Base-by-base conservation (phyloP, 2,329 filamentous ascomycete species). In the Sporothrix brasiliensis region DNA sequence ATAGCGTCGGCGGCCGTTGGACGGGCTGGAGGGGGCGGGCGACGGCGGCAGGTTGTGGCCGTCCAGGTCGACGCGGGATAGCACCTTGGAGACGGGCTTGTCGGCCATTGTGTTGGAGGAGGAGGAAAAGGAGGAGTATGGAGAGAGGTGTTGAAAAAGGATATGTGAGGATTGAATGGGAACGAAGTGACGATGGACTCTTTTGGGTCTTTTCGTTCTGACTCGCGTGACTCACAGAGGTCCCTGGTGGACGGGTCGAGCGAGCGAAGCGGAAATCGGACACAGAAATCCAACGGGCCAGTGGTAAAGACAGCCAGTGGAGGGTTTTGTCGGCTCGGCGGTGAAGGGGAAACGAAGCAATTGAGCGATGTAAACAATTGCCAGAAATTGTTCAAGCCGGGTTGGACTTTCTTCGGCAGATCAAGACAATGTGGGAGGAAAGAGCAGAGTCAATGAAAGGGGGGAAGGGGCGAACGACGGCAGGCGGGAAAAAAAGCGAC, bases 11-110 rank as follows among this genome's bases (percentile, higher is more conserved):
- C 91, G 89, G 73, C 93, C 93, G 78, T 90, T 91, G 78, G 90
- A 88, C 30, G 95, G 95, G 78, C 91, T 97, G 19, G 94, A 98
- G 2, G 94, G 93, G 30, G 95, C 93, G 1, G 95, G 95, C 9
- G 95, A 97, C 0, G 94, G 94, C 67, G 94, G 94, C 67, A 97
- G 84, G 77, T 94, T 85, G 81, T 96, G 91, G 54, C 93, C 93
- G 77, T 94, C 91, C 71, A 93, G 84, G 79, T 97, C 93, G 74
- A 94, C 84, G 75, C 88, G 85, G 56, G 85, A 79, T 72, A 89
- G 82, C 50, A 81, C 81, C 81, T 86, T 86, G 73, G 84, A 85
- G 70, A 69, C 74, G 41, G 81, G 80, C 75, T 82, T 81, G 75
- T 76, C 75, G 52, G 77, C 75, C 70, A 69, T 74, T 44, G 41